These are phyloP conservation scores for Hericium coralloides DNA, from an alignment of 768 basidiomycete genomes.

Conservation along the genomic window DNA sequence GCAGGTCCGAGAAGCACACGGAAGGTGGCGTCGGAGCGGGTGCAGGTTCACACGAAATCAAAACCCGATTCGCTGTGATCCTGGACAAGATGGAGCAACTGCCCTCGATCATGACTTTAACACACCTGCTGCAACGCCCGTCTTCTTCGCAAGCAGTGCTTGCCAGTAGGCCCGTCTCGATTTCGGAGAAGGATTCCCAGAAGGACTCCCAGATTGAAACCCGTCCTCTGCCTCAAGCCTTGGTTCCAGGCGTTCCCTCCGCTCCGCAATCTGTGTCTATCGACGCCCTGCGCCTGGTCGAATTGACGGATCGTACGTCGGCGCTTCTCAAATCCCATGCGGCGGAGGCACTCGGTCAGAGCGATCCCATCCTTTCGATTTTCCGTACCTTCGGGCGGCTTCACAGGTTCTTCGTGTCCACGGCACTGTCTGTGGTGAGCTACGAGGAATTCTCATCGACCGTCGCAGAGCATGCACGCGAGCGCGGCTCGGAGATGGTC, in stretches of 20 bases:
- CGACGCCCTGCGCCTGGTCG: conserved; percentile 80
- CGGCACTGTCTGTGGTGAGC: conserved; percentile 69
- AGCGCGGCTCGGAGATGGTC: conserved; percentile 59
- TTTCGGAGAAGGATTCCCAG: background rate
- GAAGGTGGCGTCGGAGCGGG: conserved; percentile 13
- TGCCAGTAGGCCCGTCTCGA: background rate
- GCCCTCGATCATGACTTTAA: conserved; percentile 73
- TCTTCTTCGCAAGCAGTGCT: background rate
- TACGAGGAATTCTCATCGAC: conserved; percentile 61
- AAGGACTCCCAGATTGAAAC: background rate
- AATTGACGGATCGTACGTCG: conserved; percentile 82
- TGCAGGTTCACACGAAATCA: conserved; percentile 25
- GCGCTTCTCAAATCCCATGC: conserved; percentile 78
- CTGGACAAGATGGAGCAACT: conserved; percentile 77
- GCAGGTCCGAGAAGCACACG: conserved; percentile 5
- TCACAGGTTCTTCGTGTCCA: conserved; percentile 54
- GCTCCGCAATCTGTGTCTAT: conserved; percentile 35
- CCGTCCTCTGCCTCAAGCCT: background rate
- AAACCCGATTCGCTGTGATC: conserved; percentile 61
- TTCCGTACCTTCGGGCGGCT: conserved; percentile 74
- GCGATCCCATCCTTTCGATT: conserved; percentile 64
- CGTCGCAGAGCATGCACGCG: conserved; percentile 51
- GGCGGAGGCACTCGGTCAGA: conserved; percentile 56
- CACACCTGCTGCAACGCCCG: conserved; percentile 54
- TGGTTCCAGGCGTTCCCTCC: background rate